Evolutionary conservation across 139 green algal species (phyloP), one percentile per base, ranked within the genome.

Genomic region (Coelastrella sp.): DNA sequence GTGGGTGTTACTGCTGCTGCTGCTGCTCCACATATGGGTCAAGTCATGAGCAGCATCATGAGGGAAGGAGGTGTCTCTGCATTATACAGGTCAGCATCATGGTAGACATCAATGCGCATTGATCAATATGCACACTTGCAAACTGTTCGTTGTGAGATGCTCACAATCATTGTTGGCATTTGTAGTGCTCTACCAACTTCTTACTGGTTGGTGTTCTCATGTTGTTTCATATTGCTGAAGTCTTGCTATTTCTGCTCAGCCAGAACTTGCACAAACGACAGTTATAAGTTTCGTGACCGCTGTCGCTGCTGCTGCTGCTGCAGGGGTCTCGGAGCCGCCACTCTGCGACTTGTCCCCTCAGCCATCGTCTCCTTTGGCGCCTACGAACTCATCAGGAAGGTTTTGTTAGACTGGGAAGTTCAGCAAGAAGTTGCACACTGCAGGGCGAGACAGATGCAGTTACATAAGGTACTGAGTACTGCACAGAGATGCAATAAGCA

Each of bases 281-380:
- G n/a, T n/a, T n/a, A n/a, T n/a, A n/a, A n/a, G n/a, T n/a, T n/a
- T n/a, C n/a, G n/a, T n/a, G n/a, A n/a, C n/a, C n/a, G n/a, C n/a
- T n/a, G n/a, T n/a, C n/a, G n/a, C n/a, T n/a, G n/a, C n/a, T n/a
- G n/a, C n/a, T n/a, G n/a, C n/a, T 43, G 38, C 35, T 69, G 51
- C 88, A 91, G 90, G 82, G 95, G 95, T 21, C 77, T 95, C 5
- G 91, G 93, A 19, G 90, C 95, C 0, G 90, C 92, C 35, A 93
- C 88, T 7, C 51, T 97, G 32, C 92, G 95, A 30, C 85, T 98
- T 2, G 75, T 98, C 4, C 95, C 95, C 2, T 95, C 96, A 90
- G 94, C 95, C 4, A 86, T 90, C 8, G 86, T 97, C 23, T 94
- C 87, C 23, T 98, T 98, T 80, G 89, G 92, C 19, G 91, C 90